Conservation (phyloP, 148 eudicot genomes). For the Dianthus caryophyllus region DNA sequence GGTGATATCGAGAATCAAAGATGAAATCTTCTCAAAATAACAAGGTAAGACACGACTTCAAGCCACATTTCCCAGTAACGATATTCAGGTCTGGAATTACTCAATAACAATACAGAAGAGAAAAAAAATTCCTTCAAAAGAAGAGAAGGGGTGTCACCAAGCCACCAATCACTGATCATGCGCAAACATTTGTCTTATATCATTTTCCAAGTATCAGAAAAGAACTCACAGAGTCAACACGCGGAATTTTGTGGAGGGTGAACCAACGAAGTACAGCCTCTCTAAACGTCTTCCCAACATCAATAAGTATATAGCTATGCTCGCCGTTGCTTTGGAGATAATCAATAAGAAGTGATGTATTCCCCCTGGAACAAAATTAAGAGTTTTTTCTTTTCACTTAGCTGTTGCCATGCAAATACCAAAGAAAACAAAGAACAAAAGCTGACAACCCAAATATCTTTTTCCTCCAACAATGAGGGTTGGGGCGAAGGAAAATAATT, state of each 20-base stretch:
- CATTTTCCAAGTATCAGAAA: neutral
- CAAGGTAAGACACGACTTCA: neutral
- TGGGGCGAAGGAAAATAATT: neutral
- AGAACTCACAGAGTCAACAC: conserved; percentile 85
- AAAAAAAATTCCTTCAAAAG: neutral
- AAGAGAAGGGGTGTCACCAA: no score
- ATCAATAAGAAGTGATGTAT: conserved; percentile 89
- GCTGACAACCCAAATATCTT: neutral
- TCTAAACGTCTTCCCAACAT: conserved; percentile 85
- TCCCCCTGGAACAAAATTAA: conserved; percentile 55
- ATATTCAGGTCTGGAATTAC: no score
- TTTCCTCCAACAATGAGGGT: neutral
- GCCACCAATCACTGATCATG: conserved; percentile 1
- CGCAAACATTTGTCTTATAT: no score
- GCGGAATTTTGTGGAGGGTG: conserved; percentile 75
- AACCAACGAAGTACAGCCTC: conserved; percentile 95
- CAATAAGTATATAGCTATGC: conserved; percentile 68
- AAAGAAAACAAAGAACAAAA: neutral
- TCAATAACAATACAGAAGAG: no score
- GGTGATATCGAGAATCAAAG: conserved; percentile 7
- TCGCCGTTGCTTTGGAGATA: conserved; percentile 45
- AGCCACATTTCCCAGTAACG: neutral
- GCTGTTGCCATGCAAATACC: neutral
- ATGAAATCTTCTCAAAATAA: conserved; percentile 1
- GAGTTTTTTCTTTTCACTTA: conserved; percentile 1